Evolutionary conservation across 768 basidiomycete species (phyloP).

Genomic region (Agaricus sinodeliciosus): DNA sequence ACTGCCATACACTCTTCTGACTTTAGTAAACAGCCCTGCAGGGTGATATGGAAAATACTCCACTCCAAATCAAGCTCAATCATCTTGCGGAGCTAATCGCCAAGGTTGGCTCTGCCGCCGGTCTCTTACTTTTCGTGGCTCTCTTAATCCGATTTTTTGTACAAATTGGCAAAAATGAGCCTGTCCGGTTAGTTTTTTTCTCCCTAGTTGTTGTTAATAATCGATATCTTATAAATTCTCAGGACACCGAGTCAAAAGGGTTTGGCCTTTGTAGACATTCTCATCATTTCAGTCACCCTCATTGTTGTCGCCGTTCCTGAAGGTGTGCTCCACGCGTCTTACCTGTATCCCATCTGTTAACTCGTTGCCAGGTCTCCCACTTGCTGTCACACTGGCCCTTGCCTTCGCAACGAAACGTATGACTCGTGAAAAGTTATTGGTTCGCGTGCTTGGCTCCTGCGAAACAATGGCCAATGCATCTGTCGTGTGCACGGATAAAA

Average conservation of each 20-base stretch:
- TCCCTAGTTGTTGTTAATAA: slow-evolving; percentile 1
- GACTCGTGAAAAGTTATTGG: slow-evolving; percentile 91
- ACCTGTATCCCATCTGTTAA: slow-evolving; percentile 7
- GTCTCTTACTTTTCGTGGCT: slow-evolving; percentile 70
- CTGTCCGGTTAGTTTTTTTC: slow-evolving; percentile 39
- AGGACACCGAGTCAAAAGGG: slow-evolving; percentile 79
- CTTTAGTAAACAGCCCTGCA: slow-evolving; percentile 56
- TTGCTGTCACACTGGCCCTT: slow-evolving; percentile 93
- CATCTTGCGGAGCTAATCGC: slow-evolving; percentile 92
- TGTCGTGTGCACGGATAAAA: slow-evolving; percentile 94
- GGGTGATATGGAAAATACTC: slow-evolving; percentile 83
- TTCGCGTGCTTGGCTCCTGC: slow-evolving; percentile 92
- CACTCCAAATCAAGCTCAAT: slow-evolving; percentile 91
- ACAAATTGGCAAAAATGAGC: slow-evolving; percentile 59
- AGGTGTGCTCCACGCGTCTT: slow-evolving; percentile 21
- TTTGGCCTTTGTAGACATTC: slow-evolving; percentile 84
- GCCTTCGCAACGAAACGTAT: slow-evolving; percentile 99
- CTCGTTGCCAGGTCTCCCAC: slow-evolving; percentile 60
- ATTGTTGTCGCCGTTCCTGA: slow-evolving; percentile 44
- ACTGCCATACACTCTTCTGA: not conserved
- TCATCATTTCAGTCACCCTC: slow-evolving; percentile 91
- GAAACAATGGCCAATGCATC: slow-evolving; percentile 99
- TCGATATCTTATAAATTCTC: slow-evolving; percentile 1
- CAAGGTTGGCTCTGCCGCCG: slow-evolving; percentile 79
- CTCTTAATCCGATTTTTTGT: slow-evolving; percentile 96